A percentile compares a stretch with the other conserved stretches of the same genome.
These are phyloP conservation scores for Thuidium tamariscinum DNA, from an alignment of 225 moss, liverwort and hornwort genomes.

Conservation along the genomic window DNA sequence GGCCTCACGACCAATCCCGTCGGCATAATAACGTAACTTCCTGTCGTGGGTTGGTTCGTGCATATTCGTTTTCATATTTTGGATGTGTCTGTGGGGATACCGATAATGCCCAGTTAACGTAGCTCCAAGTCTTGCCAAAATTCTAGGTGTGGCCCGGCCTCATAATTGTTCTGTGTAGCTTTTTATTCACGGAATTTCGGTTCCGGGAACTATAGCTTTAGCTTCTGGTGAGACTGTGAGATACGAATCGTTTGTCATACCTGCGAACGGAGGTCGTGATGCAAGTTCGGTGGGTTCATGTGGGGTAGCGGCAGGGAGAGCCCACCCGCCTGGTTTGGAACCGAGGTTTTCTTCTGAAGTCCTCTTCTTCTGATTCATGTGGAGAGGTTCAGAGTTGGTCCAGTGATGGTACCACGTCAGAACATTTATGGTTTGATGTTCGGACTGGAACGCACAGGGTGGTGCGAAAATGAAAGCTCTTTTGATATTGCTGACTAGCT, in stretches of 20 bases:
- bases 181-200: neutral
- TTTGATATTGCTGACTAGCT: neutral
- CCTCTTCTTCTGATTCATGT: neutral
- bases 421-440: neutral
- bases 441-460: neutral
- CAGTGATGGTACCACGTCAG: neutral
- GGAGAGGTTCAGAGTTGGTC: neutral
- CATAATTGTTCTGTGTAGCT: neutral
- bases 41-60: neutral
- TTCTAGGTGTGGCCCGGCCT: neutral
- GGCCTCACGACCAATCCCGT: neutral
- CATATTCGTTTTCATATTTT: neutral
- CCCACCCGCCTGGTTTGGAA: too few relatives aligned
- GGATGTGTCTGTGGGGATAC: neutral
- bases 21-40: neutral
- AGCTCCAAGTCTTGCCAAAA: neutral
- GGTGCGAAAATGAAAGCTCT: neutral
- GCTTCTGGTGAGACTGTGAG: neutral
- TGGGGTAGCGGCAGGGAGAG: neutral
- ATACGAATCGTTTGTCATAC: neutral
- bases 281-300: neutral
- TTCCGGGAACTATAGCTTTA: neutral
- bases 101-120: neutral
- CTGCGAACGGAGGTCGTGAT: neutral
- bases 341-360: neutral